Base-by-base conservation (phyloP, 352 stramenopile species). In the Phytopythium delawarense region DNA sequence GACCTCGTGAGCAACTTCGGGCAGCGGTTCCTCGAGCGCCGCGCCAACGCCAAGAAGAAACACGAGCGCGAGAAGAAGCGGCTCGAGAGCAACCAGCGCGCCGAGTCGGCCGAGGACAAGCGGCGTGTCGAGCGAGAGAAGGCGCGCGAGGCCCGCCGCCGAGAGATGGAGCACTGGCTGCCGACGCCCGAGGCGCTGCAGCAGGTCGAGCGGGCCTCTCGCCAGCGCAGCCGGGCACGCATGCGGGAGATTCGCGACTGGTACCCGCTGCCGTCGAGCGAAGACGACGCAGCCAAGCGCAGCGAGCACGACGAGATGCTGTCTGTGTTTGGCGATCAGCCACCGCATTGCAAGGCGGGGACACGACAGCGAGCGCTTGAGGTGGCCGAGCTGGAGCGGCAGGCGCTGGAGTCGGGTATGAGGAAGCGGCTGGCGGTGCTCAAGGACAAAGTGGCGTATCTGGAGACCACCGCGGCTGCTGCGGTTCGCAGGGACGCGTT, bases 161-260 rank as follows among this genome's bases (percentile, higher is more conserved):
- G 49, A 13, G 78, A 88, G 66, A 88, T 89, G 79, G 72, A 71
- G 28, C 71, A 70, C 34, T 91, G 79, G 81, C 57, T 91, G 21
- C 72, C 76, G 0, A 66, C 71, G 0, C 62, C 66, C 7, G 67
- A 64, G n/a, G 50, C 69, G 18, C 63, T 91, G 7, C 58, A 62
- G n/a, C 69, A 66, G 2, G 59, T 75, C 32, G 77, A 84, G 39
- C 54, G 48, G 13, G 59, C 71, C 15, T 64, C 58, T 3, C 71
- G 78, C 37, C 81, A 79, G 59, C 74, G 69, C 21, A 81, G 61
- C 59, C 66, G 67, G 20, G 62, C 84, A 55, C 65, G 64, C 0
- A 78, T 91, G 69, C 55, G 71, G 9, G 59, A 57, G 1, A 59
- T 89, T 30, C 63, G 83, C n/a, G 65, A 71, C 50, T 91, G 79